Percentiles rank a stretch among this genome's conserved stretches.
Evolutionary conservation across 78 protist species (phyloP).

Genomic region (Dictyostelium firmibasis): DNA sequence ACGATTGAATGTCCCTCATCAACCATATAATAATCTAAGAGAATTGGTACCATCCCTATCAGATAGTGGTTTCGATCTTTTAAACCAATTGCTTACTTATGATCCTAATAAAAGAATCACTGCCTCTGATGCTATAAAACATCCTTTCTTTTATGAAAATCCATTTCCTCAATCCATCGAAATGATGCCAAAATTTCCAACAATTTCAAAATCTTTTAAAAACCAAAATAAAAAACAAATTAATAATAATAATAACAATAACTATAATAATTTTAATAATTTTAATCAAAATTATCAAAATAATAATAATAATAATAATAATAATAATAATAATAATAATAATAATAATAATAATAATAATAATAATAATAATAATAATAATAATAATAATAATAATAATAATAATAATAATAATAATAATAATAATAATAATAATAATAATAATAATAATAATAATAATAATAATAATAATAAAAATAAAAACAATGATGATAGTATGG

Average conservation of each 20-base stretch:
- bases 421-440: neutral
- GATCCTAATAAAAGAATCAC: constrained; percentile 72
- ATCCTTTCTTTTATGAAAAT: constrained; percentile 75
- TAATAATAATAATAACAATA: neutral
- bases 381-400: neutral
- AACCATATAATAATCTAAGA: constrained; percentile 15
- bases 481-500: neutral
- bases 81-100: constrained; percentile 41
- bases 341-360: neutral
- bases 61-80: constrained; percentile 30
- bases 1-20: constrained; percentile 72
- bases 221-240: neutral
- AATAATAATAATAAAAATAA: neutral
- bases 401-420: too few species aligned
- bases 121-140: constrained; percentile 59
- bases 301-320: neutral
- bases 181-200: constrained; percentile 78
- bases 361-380: neutral
- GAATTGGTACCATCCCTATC: constrained; percentile 31
- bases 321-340: neutral
- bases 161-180: constrained; percentile 66
- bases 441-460: neutral
- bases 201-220: neutral
- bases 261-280: neutral
- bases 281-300: neutral